Conservation (phyloP, 805 yeast species). For the Diddensiella santjacobensis region DNA sequence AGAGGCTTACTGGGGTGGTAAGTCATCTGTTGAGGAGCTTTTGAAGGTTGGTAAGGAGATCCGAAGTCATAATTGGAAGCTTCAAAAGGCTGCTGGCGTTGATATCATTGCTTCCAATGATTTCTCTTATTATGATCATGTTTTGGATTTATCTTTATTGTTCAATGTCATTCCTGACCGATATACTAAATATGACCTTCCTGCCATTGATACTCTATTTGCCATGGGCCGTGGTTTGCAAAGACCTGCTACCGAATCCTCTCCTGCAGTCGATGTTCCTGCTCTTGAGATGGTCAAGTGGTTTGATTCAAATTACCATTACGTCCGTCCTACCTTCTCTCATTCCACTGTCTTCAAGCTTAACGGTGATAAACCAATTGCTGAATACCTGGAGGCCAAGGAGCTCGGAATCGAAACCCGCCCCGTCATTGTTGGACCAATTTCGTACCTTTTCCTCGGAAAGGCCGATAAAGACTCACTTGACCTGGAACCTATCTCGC, state of each 20-base stretch:
- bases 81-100: slow-evolving; percentile 95
- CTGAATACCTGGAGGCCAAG: slow-evolving; percentile 97
- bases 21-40: slow-evolving; percentile 80
- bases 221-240: slow-evolving; percentile 99
- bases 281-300: slow-evolving; percentile 99
- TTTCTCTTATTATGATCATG: slow-evolving; percentile 97
- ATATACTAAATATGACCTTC: slow-evolving; percentile 86
- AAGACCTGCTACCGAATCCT: slow-evolving; percentile 84
- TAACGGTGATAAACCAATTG: slow-evolving; percentile 94
- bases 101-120: slow-evolving; percentile 96
- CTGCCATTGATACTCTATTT: slow-evolving; percentile 86
- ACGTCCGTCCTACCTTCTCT: slow-evolving; percentile 98
- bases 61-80: slow-evolving; percentile 96
- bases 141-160: slow-evolving; percentile 83
- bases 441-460: slow-evolving; percentile 91
- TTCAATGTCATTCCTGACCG: slow-evolving; percentile 97
- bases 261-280: slow-evolving; percentile 93
- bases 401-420: slow-evolving; percentile 93
- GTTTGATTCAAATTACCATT: slow-evolving; percentile 99
- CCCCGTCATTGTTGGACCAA: slow-evolving; percentile 96
- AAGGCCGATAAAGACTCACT: slow-evolving; percentile 97
- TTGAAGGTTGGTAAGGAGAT: slow-evolving; percentile 90
- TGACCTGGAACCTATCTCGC: slow-evolving; percentile 88
- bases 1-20: slow-evolving; percentile 98
- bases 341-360: slow-evolving; percentile 93